Base-by-base conservation (phyloP, 495 filamentous ascomycete species). In the Penicillium cosmopolitanum region DNA sequence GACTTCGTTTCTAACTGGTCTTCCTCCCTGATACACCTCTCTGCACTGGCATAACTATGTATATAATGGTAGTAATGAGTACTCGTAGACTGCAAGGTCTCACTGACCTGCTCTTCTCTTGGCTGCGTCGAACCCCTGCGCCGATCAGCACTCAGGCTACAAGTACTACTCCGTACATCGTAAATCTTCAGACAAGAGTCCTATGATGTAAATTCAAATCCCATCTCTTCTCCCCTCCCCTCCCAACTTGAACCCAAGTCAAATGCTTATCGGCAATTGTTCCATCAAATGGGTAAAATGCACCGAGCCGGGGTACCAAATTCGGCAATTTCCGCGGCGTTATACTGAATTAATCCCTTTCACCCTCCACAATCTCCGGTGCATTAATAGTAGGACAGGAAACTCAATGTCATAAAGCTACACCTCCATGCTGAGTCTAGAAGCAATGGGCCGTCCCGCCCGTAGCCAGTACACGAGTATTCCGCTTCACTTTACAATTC, bases 91-190 rank as follows among this genome's bases (percentile, higher is more conserved):
- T 3, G 1, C 23, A 23, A 23, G 23, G 23, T 23, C 23, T 23
- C 2, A 23, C 23, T 31, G 28, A 9, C 28, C 6, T 31, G 28
- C 1, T 43, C n/a, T 8, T 42, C 36, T 55, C 65, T 67, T 67
- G 55, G 61, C 65, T 54, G 53, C 56, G 56, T 63, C 28, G n/a
- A 58, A 64, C 42, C 65, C 65, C 55, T 64, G 61, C 50, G 65
- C 31, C 58, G 65, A 67, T 67, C 65, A 44, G 38, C 53, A 19
- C 15, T 21, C 19, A 21, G 19, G 19, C 19, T 21, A 8, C 18
- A 15, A 19, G 33, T 19, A 8, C 42, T 8, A 8, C 42, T 8
- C 7, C 5, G 42, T 19, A 44, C 36, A 40, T n/a, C 36, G 36
- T 40, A n/a, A 13, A 40, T 40, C 36, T 40, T 15, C 36, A 40